Percentiles rank a stretch among this genome's conserved stretches.
Evolutionary conservation across 2,329 filamentous ascomycete genomes (phyloP).

Genomic region (Diaporthe batatas): DNA sequence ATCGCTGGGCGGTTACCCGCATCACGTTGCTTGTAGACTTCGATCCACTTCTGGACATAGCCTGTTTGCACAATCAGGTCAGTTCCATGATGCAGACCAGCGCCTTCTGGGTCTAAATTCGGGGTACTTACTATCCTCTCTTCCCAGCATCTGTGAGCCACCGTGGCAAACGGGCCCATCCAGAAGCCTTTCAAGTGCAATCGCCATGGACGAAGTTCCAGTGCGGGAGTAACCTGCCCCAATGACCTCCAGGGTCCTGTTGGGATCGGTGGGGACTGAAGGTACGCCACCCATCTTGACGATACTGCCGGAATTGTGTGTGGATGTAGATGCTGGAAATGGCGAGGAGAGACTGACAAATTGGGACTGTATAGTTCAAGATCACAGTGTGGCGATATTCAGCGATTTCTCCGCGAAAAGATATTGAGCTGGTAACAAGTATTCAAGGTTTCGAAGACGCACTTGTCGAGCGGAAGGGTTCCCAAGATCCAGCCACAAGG

Average conservation of each 20-base stretch:
- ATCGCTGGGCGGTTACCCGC: constrained; percentile 13
- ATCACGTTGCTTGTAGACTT: constrained; percentile 22
- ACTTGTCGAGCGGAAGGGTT: background rate
- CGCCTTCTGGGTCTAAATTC: too few relatives aligned
- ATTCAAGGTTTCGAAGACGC: background rate
- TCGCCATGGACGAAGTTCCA: constrained; percentile 22
- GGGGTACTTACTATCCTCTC: constrained; percentile 23
- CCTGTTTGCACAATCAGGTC: background rate
- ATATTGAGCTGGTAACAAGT: background rate
- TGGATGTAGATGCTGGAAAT: background rate
- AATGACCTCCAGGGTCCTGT: constrained; percentile 32
- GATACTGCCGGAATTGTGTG: background rate
- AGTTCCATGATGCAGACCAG: background rate
- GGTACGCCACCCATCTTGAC: constrained; percentile 29
- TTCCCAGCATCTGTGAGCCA: constrained; percentile 21
- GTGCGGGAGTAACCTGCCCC: constrained; percentile 32
- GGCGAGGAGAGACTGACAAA: background rate
- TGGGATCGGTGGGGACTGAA: constrained; percentile 20
- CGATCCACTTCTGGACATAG: constrained; percentile 26
- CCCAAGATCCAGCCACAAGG: background rate
- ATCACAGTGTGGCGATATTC: background rate
- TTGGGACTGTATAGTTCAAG: background rate
- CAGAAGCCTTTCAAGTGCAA: constrained; percentile 23
- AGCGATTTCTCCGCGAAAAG: background rate
- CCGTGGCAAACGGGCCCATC: constrained; percentile 20